These are phyloP conservation scores for Nidula microcarpa DNA, from an alignment of 768 basidiomycete species.

Conservation along the genomic window DNA sequence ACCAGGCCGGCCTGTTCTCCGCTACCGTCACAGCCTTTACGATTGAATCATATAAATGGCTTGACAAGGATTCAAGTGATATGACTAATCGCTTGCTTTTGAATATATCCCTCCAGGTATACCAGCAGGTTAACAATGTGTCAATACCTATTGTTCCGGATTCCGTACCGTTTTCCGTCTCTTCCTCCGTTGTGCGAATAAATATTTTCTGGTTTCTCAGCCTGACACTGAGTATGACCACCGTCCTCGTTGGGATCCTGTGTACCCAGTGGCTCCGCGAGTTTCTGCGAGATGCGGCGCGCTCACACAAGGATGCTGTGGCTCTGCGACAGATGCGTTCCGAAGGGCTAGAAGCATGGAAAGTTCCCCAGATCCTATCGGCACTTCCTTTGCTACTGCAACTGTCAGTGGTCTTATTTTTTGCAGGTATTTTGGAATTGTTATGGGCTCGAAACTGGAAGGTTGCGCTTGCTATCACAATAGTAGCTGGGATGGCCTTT, in stretches of 20 bases:
- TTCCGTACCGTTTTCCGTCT: conserved; percentile 4
- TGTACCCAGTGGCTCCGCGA: conserved; percentile 22
- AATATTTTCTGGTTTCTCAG: conserved; percentile 19
- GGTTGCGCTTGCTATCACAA: conserved; percentile 12
- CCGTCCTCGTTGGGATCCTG: conserved; percentile 18
- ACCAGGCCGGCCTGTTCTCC: conserved; percentile 17
- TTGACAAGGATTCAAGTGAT: conserved; percentile 8
- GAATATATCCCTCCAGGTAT: conserved; percentile 5
- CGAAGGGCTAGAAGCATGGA: conserved; percentile 20
- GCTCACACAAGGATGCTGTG: conserved; percentile 13
- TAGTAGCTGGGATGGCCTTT: conserved; percentile 11
- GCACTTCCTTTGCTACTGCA: conserved; percentile 21
- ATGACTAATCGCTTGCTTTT: conserved; percentile 3
- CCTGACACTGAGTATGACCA: conserved; percentile 15
- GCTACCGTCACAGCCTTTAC: conserved; percentile 17
- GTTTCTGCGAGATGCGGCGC: conserved; percentile 13
- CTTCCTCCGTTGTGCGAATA: conserved; percentile 11
- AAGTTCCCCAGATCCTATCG: conserved; percentile 17
- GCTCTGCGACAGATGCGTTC: conserved; percentile 19
- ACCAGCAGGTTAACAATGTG: not conserved
- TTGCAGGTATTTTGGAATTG: conserved; percentile 19
- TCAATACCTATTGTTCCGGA: not conserved
- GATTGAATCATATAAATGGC: conserved; percentile 13
- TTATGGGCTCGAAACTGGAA: conserved; percentile 12
- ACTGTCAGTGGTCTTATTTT: conserved; percentile 20